These are phyloP conservation scores for Termitomyces sp. DNA, from an alignment of 768 basidiomycete species.

Conservation along the genomic window DNA sequence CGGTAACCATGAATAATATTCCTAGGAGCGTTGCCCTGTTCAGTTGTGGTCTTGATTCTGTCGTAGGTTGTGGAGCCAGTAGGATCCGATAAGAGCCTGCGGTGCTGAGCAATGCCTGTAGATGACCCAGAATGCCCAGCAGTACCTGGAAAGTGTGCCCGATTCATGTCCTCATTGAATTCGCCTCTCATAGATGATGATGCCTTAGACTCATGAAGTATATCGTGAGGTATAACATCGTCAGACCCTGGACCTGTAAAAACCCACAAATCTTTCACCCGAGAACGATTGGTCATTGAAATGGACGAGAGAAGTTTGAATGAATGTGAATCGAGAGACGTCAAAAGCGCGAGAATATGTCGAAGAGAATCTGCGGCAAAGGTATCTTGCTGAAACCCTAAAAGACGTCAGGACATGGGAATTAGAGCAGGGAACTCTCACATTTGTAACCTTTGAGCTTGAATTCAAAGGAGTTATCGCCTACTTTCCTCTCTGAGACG, in stretches of 20 bases:
- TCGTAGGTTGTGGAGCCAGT: conserved; percentile 6
- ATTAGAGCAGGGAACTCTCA: conserved; percentile 24
- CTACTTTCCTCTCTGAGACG: conserved; percentile 70
- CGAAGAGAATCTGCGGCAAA: conserved; percentile 69
- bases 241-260: conserved; percentile 51
- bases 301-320: conserved; percentile 67
- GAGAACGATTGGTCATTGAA: conserved; percentile 64
- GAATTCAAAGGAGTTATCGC: conserved; percentile 69
- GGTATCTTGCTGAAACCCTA: conserved; percentile 76
- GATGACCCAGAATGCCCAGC: conserved; percentile 5
- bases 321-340: conserved; percentile 60
- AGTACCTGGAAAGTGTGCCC: conserved; percentile 11
- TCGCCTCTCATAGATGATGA: conserved; percentile 20
- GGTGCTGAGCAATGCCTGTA: conserved; percentile 23
- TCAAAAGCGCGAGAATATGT: conserved; percentile 62
- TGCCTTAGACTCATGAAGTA: conserved; percentile 25
- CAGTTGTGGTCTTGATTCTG: conserved; percentile 30
- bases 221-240: conserved; percentile 22
- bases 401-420: conserved; percentile 2
- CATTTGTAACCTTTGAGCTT: conserved; percentile 80
- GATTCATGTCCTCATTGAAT: conserved; percentile 17
- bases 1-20: conserved; percentile 7
- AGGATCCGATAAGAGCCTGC: conserved; percentile 32
- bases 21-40: not conserved
- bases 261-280: conserved; percentile 74